Base-by-base conservation (phyloP, 345 rosid species). In the Alliaria petiolata region DNA sequence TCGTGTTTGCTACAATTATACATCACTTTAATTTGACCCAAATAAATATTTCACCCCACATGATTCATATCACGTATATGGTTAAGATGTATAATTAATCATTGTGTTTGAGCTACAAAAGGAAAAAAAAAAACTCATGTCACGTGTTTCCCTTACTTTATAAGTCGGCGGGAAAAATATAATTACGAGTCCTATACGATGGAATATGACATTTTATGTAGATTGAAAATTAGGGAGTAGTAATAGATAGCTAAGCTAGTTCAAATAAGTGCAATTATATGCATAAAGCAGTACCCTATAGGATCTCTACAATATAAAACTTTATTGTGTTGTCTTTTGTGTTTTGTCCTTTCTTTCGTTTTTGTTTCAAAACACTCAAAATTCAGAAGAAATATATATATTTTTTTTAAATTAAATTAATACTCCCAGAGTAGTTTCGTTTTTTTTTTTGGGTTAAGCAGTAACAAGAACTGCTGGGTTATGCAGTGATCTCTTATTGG, bases 401-500 rank as follows among this genome's bases (percentile, higher is more conserved):
- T 2, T 1, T 1, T 22, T 22, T 1, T 1, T 22, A 22, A 22
- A 22, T 22, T 22, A 7, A 28, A 53, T 11, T 7, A 20, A 47
- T 12, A 61, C 12, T 14, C 13, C 8, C 35, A 38, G 28, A 45
- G 43, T 47, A 35, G 6, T 36, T 72, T 63, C n/a, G 7, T 9
- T 47, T 22, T 33, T 56, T 44, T 13, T 22, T 33, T 56, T 44
- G 8, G 28, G 63, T 63, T 51, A 67, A 67, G 57, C 53, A 67
- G 74, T 61, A 60, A 14, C 49, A 68, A 17, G 39, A 52, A 53
- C 69, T 68, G 74, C 14, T 75, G 74, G 69, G 55, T 36, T 53
- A 42, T 52, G 64, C 65, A 61, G 74, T 75, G 65, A 22, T 69
- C 54, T 62, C 58, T 75, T 17, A 68, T 62, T 69, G 69, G 65